Percentiles rank a stretch among this genome's conserved stretches.
phyloP scores from a whole-genome alignment of 2,329 filamentous ascomycete genomes.

The Pyrenophora graminea region DNA sequence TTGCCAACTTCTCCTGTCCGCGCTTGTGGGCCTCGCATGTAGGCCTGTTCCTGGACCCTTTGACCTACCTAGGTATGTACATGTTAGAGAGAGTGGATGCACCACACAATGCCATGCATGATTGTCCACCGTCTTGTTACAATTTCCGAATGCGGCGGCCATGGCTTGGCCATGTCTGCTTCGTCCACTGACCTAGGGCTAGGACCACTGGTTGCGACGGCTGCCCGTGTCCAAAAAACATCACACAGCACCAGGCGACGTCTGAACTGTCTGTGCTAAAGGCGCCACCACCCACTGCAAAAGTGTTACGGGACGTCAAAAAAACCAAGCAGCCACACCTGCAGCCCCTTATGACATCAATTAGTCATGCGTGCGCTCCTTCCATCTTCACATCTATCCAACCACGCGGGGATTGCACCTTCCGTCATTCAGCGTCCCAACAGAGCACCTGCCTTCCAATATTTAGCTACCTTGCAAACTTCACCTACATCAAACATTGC shows the following conservation, averaged over 20 bases:
- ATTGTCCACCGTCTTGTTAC: not conserved
- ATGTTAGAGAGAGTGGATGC: not conserved
- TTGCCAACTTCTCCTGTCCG: conserved; percentile 2
- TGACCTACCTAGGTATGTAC: not conserved
- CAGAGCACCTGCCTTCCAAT: conserved; percentile 1
- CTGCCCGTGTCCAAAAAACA: too few species aligned
- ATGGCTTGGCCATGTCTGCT: too few species aligned
- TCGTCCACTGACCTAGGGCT: too few species aligned
- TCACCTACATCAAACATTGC: too few species aligned
- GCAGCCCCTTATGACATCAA: not conserved
- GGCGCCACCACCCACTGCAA: not conserved
- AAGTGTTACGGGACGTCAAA: not conserved
- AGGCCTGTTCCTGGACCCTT: conserved; percentile 13
- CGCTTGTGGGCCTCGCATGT: conserved; percentile 6
- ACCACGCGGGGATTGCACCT: conserved; percentile 9
- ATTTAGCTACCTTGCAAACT: not conserved
- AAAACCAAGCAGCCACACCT: not conserved
- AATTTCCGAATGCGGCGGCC: not conserved
- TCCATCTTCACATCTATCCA: not conserved
- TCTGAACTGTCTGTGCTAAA: not conserved
- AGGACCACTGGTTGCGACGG: too few species aligned
- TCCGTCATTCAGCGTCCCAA: conserved; percentile 14
- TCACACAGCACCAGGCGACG: too few species aligned
- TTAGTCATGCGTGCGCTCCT: conserved; percentile 2
- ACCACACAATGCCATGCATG: not conserved